Percentiles rank a stretch among this genome's conserved stretches.
These are phyloP conservation scores for Cicer judaicum DNA, from an alignment of 306 rosid genomes.

Conservation along the genomic window DNA sequence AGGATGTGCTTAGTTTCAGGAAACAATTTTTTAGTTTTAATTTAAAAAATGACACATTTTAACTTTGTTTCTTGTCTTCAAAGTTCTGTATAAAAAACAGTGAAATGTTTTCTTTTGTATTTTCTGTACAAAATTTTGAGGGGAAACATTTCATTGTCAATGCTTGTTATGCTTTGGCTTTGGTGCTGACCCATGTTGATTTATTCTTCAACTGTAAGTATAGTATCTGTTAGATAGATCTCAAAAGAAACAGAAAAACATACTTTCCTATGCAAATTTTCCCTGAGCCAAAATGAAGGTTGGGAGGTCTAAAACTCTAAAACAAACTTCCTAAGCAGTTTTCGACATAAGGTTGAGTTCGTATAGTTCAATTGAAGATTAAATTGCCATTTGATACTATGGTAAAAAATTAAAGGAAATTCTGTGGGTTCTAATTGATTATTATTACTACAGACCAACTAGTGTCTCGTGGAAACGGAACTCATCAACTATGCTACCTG, in stretches of 20 bases:
- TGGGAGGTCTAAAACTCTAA: background rate
- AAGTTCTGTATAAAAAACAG: background rate
- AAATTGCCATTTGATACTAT: background rate
- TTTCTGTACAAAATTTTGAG: too few species aligned
- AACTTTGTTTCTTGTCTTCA: background rate
- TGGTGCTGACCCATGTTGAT: background rate
- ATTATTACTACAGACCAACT: conserved; percentile 61
- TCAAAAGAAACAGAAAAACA: background rate
- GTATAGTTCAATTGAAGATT: background rate
- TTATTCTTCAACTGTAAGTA: background rate
- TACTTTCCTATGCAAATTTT: background rate
- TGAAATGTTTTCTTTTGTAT: too few species aligned
- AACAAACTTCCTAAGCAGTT: background rate
- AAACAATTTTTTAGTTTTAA: too few species aligned
- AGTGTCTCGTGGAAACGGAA: conserved; percentile 71
- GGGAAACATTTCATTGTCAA: background rate
- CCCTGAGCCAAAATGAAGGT: background rate
- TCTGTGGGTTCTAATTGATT: conserved; percentile 37
- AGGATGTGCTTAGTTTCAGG: too few species aligned
- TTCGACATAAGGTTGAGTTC: background rate
- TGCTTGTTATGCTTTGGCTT: conserved; percentile 29
- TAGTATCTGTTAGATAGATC: background rate
- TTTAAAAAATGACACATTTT: background rate
- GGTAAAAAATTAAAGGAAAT: conserved; percentile 7
- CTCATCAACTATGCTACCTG: conserved; percentile 55